Conservation (phyloP, 805 yeast species). For the Grigorovia transvaalensis region DNA sequence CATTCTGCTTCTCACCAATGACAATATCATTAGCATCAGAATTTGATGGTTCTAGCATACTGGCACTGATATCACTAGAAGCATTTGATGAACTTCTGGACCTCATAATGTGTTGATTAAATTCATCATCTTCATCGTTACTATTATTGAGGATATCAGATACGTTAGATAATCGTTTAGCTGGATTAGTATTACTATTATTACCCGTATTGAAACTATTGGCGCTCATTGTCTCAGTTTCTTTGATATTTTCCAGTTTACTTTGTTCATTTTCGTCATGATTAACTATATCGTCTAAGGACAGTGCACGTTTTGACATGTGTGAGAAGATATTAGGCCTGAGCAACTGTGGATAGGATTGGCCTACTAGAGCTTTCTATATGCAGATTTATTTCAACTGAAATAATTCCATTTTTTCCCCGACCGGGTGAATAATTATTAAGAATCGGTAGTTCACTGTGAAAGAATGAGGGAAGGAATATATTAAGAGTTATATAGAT, state of each 20-base stretch:
- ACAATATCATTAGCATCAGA: background rate
- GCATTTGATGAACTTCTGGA: background rate
- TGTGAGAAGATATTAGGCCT: background rate
- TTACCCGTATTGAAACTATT: background rate
- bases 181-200: background rate
- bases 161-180: background rate
- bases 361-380: no score
- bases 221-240: background rate
- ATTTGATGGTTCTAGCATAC: background rate
- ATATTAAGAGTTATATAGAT: no score
- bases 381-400: background rate
- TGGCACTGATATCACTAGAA: background rate
- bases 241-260: slow-evolving; percentile 10
- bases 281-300: slow-evolving; percentile 28
- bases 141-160: slow-evolving; percentile 2
- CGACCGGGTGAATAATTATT: background rate
- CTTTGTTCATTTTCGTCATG: slow-evolving; percentile 23
- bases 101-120: background rate
- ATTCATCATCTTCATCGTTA: background rate
- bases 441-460: background rate
- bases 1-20: background rate
- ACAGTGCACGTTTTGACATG: slow-evolving; percentile 23
- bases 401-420: background rate
- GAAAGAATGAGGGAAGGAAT: background rate
- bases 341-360: no score